These are phyloP conservation scores for Scutellaria galericulata DNA, from an alignment of 257 asterid genomes.

Conservation along the genomic window DNA sequence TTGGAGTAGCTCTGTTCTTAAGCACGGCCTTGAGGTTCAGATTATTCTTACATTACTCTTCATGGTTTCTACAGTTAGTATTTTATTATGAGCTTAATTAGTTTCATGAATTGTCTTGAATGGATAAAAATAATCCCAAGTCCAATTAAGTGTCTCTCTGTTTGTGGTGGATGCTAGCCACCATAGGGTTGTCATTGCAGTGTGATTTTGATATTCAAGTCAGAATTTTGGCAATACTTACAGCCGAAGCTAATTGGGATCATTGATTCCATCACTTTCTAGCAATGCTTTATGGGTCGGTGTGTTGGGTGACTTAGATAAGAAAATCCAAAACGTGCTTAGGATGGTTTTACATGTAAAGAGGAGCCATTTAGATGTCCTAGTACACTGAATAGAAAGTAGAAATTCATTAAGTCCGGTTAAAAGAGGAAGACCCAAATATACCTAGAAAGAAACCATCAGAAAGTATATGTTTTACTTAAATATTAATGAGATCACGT, in stretches of 20 bases:
- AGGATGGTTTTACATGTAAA: too few species aligned
- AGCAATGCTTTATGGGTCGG: too few species aligned
- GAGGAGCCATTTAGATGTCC: too few species aligned
- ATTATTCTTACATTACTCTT: conserved; percentile 8
- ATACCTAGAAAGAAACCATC: too few species aligned
- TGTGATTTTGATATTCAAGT: background rate
- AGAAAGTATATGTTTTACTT: too few species aligned
- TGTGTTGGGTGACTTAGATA: too few species aligned
- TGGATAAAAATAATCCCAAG: conserved; percentile 6
- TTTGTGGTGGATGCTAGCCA: background rate
- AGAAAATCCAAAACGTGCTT: too few species aligned
- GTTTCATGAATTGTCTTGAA: conserved; percentile 5
- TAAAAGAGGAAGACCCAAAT: too few species aligned
- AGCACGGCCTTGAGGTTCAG: conserved; percentile 80
- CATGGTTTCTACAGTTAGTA: background rate
- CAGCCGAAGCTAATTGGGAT: background rate
- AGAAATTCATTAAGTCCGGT: too few species aligned
- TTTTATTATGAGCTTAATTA: conserved; percentile 17
- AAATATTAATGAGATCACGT: too few species aligned
- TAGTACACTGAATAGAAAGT: too few species aligned
- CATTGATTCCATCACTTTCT: background rate
- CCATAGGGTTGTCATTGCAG: background rate
- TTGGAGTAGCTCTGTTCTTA: conserved; percentile 80
- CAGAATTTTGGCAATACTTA: background rate
- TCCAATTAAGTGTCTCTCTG: conserved; percentile 2